These are phyloP conservation scores for Catharanthus roseus DNA, from an alignment of 257 asterid genomes.

Conservation along the genomic window DNA sequence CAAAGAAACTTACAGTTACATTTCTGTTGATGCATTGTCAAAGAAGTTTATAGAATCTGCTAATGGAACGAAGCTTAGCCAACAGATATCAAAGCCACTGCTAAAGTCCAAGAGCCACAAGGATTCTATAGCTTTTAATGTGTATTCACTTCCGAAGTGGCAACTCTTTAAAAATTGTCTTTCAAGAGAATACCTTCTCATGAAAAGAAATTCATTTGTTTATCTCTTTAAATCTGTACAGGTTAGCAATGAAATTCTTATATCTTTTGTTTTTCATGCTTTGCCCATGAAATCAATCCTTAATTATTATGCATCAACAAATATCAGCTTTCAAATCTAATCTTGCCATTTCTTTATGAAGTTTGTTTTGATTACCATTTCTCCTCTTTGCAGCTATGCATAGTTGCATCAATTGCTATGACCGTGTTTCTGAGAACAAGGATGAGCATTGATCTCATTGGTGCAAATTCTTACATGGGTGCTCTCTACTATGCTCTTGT, in stretches of 20 bases:
- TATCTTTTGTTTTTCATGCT: not conserved
- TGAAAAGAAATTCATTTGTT: slow-evolving; percentile 46
- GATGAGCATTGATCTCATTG: slow-evolving; percentile 34
- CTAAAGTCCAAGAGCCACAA: slow-evolving; percentile 38
- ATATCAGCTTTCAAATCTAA: not conserved
- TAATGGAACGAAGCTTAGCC: slow-evolving; percentile 24
- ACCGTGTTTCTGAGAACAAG: slow-evolving; percentile 52
- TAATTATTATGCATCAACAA: not conserved
- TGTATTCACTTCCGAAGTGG: slow-evolving; percentile 47
- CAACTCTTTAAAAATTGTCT: slow-evolving; percentile 39
- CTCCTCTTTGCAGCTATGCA: slow-evolving; percentile 38
- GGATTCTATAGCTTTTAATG: slow-evolving; percentile 30
- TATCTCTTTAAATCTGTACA: slow-evolving; percentile 43
- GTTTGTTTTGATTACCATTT: not conserved
- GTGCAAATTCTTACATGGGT: slow-evolving; percentile 48
- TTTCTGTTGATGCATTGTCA: slow-evolving; percentile 34
- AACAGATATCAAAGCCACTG: slow-evolving; percentile 33
- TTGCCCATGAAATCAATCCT: not conserved
- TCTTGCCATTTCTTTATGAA: not conserved
- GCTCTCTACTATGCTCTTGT: slow-evolving; percentile 41
- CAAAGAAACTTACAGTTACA: slow-evolving; percentile 30
- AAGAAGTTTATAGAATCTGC: slow-evolving; percentile 33
- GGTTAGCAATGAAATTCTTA: slow-evolving; percentile 23
- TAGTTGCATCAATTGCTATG: slow-evolving; percentile 42
- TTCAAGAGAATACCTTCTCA: slow-evolving; percentile 48